A percentile compares a stretch with the other conserved stretches of the same genome.
Evolutionary conservation across 805 yeast species (phyloP).

Genomic region (Metschnikowia borealis): DNA sequence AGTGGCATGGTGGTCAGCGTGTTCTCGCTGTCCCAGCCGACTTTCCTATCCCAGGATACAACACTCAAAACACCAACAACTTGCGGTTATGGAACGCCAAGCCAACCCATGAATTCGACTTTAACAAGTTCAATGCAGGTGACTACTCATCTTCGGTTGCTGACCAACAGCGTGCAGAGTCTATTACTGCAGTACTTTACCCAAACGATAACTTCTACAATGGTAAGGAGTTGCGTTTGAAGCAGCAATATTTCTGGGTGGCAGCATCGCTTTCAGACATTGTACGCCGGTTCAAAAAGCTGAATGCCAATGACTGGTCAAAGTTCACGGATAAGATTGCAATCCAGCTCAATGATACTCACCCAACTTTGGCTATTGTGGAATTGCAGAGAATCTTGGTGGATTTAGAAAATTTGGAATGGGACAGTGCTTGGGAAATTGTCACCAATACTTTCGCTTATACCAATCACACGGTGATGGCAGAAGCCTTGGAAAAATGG

Average conservation of each 20-base stretch:
- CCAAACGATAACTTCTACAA: conserved; percentile 91
- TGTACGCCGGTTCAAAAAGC: conserved; percentile 81
- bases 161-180: conserved; percentile 84
- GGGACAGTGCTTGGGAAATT: conserved; percentile 85
- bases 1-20: conserved; percentile 87
- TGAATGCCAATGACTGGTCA: conserved; percentile 64
- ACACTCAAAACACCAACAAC: conserved; percentile 79
- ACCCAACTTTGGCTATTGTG: conserved; percentile 87
- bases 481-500: conserved; percentile 95
- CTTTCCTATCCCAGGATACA: conserved; percentile 89
- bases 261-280: conserved; percentile 91
- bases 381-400: conserved; percentile 84
- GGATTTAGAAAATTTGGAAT: conserved; percentile 74
- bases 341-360: conserved; percentile 91
- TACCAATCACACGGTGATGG: conserved; percentile 93
- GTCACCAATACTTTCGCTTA: conserved; percentile 81
- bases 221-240: conserved; percentile 88
- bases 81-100: conserved; percentile 85
- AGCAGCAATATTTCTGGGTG: conserved; percentile 97
- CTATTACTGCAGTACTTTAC: conserved; percentile 86
- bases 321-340: conserved; percentile 85
- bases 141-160: conserved; percentile 82
- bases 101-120: conserved; percentile 90
- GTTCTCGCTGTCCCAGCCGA: conserved; percentile 88
- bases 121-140: conserved; percentile 85